These are phyloP conservation scores for Pythium aquatile DNA, from an alignment of 352 stramenopile genomes.

Conservation along the genomic window DNA sequence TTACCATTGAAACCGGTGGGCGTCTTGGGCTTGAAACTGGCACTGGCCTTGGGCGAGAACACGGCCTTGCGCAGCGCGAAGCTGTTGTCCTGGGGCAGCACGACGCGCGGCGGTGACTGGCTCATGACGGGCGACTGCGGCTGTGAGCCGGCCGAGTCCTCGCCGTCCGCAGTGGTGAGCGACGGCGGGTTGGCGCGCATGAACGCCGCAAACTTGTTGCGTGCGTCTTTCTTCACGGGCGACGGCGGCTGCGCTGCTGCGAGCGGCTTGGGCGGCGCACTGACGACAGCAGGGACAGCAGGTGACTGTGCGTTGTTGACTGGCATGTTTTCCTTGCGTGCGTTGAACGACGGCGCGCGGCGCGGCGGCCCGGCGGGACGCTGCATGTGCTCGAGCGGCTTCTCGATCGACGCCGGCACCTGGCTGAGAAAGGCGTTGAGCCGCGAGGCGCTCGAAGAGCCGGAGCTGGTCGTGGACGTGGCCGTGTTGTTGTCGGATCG, in stretches of 20 bases:
- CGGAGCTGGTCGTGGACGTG: slow-evolving; percentile 45
- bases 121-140: background rate
- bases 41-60: slow-evolving; percentile 43
- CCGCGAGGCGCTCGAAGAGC: slow-evolving; percentile 33
- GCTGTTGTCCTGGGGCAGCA: slow-evolving; percentile 28
- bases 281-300: background rate
- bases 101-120: slow-evolving; percentile 12
- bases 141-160: slow-evolving; percentile 15
- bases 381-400: slow-evolving; percentile 57
- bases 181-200: slow-evolving; percentile 71
- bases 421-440: slow-evolving; percentile 80
- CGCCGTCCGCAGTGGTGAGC: slow-evolving; percentile 18
- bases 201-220: slow-evolving; percentile 82
- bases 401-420: slow-evolving; percentile 54
- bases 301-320: slow-evolving; percentile 3
- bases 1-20: background rate
- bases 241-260: slow-evolving; percentile 29
- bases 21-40: slow-evolving; percentile 15
- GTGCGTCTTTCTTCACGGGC: slow-evolving; percentile 35
- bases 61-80: slow-evolving; percentile 66
- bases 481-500: slow-evolving; percentile 30
- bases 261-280: slow-evolving; percentile 13
- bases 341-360: slow-evolving; percentile 30
- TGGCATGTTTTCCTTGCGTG: slow-evolving; percentile 39
- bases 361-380: slow-evolving; percentile 59